Conservation (phyloP, 225 moss, liverwort and hornwort species). For the Pseudisothecium myosuroides region DNA sequence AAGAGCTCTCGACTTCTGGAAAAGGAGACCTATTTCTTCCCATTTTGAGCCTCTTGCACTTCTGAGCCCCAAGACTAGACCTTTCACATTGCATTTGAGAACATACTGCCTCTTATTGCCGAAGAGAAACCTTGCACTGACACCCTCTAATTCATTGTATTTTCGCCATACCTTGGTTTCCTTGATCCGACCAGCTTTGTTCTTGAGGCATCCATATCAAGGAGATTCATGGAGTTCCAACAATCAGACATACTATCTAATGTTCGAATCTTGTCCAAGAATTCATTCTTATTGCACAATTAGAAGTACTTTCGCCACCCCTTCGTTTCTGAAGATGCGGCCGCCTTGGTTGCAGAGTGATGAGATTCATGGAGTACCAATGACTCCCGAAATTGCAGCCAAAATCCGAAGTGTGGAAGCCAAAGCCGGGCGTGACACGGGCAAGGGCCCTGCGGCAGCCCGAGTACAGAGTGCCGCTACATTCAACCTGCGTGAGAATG, state of each 20-base stretch:
- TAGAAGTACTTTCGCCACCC: background rate
- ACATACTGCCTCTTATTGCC: background rate
- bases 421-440: no score
- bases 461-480: no score
- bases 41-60: background rate
- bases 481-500: no score
- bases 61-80: background rate
- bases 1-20: background rate
- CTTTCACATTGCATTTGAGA: background rate
- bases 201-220: background rate
- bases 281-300: background rate
- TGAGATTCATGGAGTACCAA: background rate
- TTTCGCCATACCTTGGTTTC: no score
- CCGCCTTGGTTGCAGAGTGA: background rate
- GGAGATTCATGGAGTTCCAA: background rate
- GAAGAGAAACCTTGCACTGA: background rate
- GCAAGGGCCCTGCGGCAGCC: no score
- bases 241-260: background rate
- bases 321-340: background rate
- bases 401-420: background rate
- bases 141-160: background rate
- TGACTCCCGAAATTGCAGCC: conserved; percentile 1
- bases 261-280: background rate
- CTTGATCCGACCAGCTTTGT: no score
- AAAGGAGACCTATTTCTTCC: background rate